A percentile compares a stretch with the other conserved stretches of the same genome.
Conservation (phyloP, 2,329 filamentous ascomycete species). For the Ceratocystis smalleyi region DNA sequence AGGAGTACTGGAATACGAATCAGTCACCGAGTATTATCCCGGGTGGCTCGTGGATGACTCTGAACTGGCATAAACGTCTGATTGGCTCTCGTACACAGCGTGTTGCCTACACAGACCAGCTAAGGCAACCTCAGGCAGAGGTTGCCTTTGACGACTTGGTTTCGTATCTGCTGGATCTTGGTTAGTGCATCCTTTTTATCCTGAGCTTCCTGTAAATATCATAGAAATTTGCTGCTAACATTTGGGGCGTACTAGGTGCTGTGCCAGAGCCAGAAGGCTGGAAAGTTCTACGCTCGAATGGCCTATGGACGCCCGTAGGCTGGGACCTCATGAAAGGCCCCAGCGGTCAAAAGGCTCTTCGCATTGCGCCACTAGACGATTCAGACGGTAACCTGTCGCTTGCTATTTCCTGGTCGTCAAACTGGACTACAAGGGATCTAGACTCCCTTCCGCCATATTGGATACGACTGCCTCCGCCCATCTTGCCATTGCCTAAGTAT, state of each 20-base stretch:
- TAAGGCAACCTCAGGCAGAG: conserved; percentile 38
- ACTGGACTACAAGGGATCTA: conserved; percentile 38
- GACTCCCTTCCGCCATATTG: conserved; percentile 44
- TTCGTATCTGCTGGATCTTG: conserved; percentile 46
- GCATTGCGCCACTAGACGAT: conserved; percentile 40
- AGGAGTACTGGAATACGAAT: conserved; percentile 43
- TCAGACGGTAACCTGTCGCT: conserved; percentile 46
- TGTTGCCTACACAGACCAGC: conserved; percentile 44
- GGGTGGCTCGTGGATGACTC: conserved; percentile 48
- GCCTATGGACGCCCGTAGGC: conserved; percentile 45
- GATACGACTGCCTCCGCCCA: conserved; percentile 33
- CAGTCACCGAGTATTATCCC: conserved; percentile 37
- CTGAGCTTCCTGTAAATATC: background rate
- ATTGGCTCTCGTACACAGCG: conserved; percentile 48
- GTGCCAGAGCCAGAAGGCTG: conserved; percentile 44
- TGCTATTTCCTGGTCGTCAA: conserved; percentile 38
- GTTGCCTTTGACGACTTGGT: conserved; percentile 44
- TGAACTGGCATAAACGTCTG: conserved; percentile 49
- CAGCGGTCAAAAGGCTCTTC: conserved; percentile 35
- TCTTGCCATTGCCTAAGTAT: conserved; percentile 11
- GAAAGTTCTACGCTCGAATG: conserved; percentile 39
- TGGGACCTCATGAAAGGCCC: conserved; percentile 41
- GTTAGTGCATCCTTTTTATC: background rate
- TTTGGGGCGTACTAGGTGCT: conserved; percentile 26
- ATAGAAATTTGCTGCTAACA: background rate